These are phyloP conservation scores for Auriscalpium orientale DNA, from an alignment of 768 basidiomycete species.

Conservation along the genomic window DNA sequence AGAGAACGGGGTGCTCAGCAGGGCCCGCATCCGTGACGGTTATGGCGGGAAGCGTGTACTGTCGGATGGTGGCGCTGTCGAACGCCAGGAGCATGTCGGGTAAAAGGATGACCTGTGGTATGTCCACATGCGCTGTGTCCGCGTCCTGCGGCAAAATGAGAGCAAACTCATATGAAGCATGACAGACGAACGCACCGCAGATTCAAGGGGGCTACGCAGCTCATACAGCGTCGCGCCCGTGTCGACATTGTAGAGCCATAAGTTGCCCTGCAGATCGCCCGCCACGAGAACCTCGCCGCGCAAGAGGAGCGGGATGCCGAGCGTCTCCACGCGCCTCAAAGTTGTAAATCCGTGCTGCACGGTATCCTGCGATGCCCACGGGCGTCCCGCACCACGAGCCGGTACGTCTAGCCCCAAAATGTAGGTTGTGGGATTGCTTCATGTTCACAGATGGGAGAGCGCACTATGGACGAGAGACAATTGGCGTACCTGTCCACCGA, in stretches of 20 bases:
- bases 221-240: background rate
- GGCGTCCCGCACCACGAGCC: too few species aligned
- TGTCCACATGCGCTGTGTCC: slow-evolving; percentile 2
- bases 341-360: background rate
- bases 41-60: background rate
- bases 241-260: background rate
- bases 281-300: background rate
- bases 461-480: too few species aligned
- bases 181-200: background rate
- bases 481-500: background rate
- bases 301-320: background rate
- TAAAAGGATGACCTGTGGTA: background rate
- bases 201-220: background rate
- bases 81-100: background rate
- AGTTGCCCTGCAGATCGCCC: background rate
- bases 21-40: background rate
- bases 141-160: background rate
- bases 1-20: slow-evolving; percentile 15
- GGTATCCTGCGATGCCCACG: too few species aligned
- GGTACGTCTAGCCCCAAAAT: too few species aligned
- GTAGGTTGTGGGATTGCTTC: too few species aligned
- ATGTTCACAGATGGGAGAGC: too few species aligned
- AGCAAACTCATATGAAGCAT: background rate
- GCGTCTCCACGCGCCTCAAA: background rate
- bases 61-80: background rate